Conservation (phyloP, 441 rosid genomes). For the Gossypium lobatum region DNA sequence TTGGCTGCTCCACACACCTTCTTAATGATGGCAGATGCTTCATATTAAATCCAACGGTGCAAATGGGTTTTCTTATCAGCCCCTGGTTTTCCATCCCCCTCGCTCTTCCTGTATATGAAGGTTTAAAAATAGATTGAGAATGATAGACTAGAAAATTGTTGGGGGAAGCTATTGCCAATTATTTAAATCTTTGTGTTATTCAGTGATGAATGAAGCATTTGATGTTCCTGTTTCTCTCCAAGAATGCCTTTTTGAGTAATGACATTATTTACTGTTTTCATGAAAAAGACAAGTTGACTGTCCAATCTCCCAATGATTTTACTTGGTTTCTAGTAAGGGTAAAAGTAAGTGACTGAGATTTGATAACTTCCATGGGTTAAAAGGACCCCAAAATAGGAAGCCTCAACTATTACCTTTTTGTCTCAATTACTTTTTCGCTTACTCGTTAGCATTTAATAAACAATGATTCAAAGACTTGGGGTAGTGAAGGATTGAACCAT, state of each 20-base stretch:
- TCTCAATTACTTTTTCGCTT: not conserved
- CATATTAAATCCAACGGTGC: conserved; percentile 1
- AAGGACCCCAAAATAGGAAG: not conserved
- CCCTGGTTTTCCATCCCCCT: not conserved
- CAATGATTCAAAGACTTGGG: not conserved
- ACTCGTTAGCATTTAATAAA: no score
- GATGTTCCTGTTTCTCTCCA: not conserved
- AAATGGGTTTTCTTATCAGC: conserved; percentile 11
- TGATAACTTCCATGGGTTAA: no score
- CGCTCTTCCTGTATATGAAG: not conserved
- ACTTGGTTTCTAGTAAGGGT: not conserved
- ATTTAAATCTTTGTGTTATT: not conserved
- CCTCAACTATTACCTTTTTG: not conserved
- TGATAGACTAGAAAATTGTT: not conserved
- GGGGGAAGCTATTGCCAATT: no score
- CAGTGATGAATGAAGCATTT: not conserved
- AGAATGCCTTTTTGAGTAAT: not conserved
- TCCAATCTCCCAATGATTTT: not conserved
- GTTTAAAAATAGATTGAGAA: not conserved
- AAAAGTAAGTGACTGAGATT: no score
- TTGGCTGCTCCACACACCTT: not conserved
- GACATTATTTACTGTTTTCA: not conserved
- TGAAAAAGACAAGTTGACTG: not conserved
- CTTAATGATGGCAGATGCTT: conserved; percentile 2
- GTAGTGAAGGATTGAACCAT: not conserved